Evolutionary conservation across 345 rosid species (phyloP), one percentile per base, ranked within the genome.

Genomic region (Populus alba): DNA sequence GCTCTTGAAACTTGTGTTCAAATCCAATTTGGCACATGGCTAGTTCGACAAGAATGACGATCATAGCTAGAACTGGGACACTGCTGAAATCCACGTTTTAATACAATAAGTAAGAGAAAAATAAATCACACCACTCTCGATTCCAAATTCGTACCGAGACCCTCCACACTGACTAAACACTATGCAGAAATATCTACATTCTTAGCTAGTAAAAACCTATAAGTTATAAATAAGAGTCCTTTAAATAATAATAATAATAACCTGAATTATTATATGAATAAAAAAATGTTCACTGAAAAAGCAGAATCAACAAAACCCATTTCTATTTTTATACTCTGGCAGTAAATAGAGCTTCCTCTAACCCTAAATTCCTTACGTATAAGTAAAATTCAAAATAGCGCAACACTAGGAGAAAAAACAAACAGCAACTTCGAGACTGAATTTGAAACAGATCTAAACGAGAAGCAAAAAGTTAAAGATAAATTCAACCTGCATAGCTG

Each of bases 401-500:
- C 7, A 12, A 8, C 35, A 38, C n/a, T 6, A 33, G 37, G n/a
- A 5, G 29, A 53, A 10, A 22, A 6, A n/a, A 33, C 16, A 70
- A 70, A 23, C 37, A 4, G 37, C 0, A 27, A 51, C 17, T 43
- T 45, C 2, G 16, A 41, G 29, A 37, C 59, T 15, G 8, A 41
- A 16, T 7, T 37, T 41, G 66, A 51, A 25, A n/a, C 41, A 72
- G 73, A 79, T 39, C 74, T 68, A 69, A 17, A 43, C 17, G 29
- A 33, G 47, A n/a, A 38, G 23, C 13, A 10, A 27, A 51, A 11
- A 18, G 20, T 31, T 22, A 47, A 43, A 9, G 45, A n/a, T 31
- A n/a, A 55, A 47, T 1, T 5, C 37, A 7, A 94, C 98, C 97
- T 82, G 97, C 97, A 68, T 92, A 95, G 90, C 97, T 92, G 85